phyloP scores from a whole-genome alignment of 441 rosid species.

The Gossypium schwendimanii region DNA sequence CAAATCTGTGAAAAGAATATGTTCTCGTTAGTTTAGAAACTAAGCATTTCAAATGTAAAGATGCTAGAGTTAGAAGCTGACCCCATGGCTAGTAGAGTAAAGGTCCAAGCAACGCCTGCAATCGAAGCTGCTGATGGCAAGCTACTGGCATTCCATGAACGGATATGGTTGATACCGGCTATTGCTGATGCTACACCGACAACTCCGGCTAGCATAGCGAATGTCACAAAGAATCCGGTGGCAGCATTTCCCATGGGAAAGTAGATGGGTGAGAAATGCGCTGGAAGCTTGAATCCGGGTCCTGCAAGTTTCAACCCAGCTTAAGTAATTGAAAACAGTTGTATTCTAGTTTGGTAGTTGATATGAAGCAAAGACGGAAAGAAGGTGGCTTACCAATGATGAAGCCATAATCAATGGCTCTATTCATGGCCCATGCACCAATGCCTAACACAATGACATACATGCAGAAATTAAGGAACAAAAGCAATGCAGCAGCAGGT shows the following conservation, averaged over 20 bases:
- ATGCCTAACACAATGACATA: slow-evolving; percentile 65
- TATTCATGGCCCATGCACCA: slow-evolving; percentile 80
- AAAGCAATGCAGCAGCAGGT: slow-evolving; percentile 52
- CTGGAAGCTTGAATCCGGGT: slow-evolving; percentile 58
- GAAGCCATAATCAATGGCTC: slow-evolving; percentile 76
- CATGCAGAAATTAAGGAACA: slow-evolving; percentile 76
- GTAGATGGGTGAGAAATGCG: slow-evolving; percentile 80
- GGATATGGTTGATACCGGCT: slow-evolving; percentile 56
- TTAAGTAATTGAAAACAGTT: neutral
- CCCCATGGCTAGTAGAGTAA: slow-evolving; percentile 89
- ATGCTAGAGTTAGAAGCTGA: slow-evolving; percentile 18
- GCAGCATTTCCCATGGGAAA: slow-evolving; percentile 97
- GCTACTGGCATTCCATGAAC: slow-evolving; percentile 47
- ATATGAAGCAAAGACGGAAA: neutral
- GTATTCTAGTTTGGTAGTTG: neutral
- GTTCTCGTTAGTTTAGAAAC: neutral
- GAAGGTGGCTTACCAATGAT: slow-evolving; percentile 47
- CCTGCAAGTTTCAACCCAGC: slow-evolving; percentile 35
- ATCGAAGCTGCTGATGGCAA: slow-evolving; percentile 70
- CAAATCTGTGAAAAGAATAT: slow-evolving; percentile 42
- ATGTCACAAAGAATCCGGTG: slow-evolving; percentile 80
- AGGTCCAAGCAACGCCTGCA: slow-evolving; percentile 76
- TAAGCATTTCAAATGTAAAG: neutral
- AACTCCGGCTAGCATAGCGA: slow-evolving; percentile 81
- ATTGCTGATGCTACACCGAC: slow-evolving; percentile 73